Conservation (phyloP, 2,329 filamentous ascomycete genomes). For the Ceratocystis diversiconidia region DNA sequence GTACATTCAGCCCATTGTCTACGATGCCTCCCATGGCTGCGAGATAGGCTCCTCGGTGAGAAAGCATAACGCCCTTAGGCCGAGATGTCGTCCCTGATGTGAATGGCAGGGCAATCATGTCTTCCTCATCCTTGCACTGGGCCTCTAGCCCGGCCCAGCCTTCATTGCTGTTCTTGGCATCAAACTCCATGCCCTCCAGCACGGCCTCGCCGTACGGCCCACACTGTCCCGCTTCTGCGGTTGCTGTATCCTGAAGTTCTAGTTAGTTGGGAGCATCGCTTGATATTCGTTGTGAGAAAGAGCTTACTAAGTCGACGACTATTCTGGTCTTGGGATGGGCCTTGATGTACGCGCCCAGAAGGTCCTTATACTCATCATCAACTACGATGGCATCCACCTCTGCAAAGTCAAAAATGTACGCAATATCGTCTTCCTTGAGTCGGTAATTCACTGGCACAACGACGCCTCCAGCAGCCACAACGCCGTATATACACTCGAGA, state of each 20-base stretch:
- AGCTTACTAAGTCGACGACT: conserved; percentile 52
- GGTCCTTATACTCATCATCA: conserved; percentile 60
- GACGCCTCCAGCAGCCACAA: conserved; percentile 66
- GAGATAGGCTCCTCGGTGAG: conserved; percentile 75
- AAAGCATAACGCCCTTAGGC: conserved; percentile 88
- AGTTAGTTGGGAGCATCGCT: not conserved
- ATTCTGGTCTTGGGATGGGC: conserved; percentile 50
- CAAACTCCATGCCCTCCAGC: conserved; percentile 61
- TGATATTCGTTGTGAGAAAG: not conserved
- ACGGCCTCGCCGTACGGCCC: conserved; percentile 78
- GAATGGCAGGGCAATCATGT: conserved; percentile 75
- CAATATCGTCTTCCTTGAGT: conserved; percentile 70
- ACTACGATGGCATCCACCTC: conserved; percentile 80
- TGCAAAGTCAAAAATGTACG: conserved; percentile 78
- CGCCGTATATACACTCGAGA: conserved; percentile 76
- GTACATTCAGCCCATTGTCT: conserved; percentile 69
- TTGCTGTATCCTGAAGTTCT: conserved; percentile 55
- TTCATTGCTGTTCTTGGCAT: conserved; percentile 46
- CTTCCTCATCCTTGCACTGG: conserved; percentile 61
- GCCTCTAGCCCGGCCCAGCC: conserved; percentile 68
- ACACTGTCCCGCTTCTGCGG: conserved; percentile 53
- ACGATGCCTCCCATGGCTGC: conserved; percentile 74
- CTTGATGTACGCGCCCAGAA: conserved; percentile 54
- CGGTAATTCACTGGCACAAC: conserved; percentile 52
- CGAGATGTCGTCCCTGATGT: conserved; percentile 84